phyloP scores from a whole-genome alignment of 768 basidiomycete species.

The Pulveroboletus sp. region DNA sequence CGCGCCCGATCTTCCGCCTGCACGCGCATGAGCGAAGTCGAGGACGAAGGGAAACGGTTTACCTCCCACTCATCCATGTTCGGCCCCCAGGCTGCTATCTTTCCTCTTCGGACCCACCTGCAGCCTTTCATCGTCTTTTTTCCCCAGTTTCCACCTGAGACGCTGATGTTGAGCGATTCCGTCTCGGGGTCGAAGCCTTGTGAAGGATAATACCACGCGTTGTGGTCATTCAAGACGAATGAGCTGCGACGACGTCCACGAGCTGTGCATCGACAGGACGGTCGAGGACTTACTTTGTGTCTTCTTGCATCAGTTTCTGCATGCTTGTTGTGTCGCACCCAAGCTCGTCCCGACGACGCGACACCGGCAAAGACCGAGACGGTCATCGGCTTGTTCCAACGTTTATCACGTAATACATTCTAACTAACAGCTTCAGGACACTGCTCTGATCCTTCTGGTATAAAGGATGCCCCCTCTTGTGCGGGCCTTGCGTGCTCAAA shows the following conservation, averaged over 20 bases:
- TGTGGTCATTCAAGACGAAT: constrained; percentile 64
- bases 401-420: not conserved
- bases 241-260: constrained; percentile 21
- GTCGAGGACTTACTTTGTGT: constrained; percentile 24
- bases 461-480: constrained; percentile 42
- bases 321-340: constrained; percentile 3
- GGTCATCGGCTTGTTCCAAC: not conserved
- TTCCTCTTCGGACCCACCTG: constrained; percentile 78
- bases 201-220: constrained; percentile 83
- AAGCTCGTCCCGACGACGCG: not conserved
- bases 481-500: constrained; percentile 72
- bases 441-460: constrained; percentile 2
- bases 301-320: constrained; percentile 30
- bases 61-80: constrained; percentile 86
- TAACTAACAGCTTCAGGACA: not conserved
- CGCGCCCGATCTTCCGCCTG: constrained; percentile 81
- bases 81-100: constrained; percentile 81
- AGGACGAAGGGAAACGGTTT: constrained; percentile 2
- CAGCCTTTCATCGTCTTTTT: constrained; percentile 70
- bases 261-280: constrained; percentile 3
- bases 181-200: constrained; percentile 67
- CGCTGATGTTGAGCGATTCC: constrained; percentile 44
- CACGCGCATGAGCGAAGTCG: constrained; percentile 7
- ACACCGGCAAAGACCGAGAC: constrained; percentile 24
- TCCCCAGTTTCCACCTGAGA: constrained; percentile 76